A percentile compares a stretch with the other conserved stretches of the same genome.
Conservation (phyloP, 2,329 filamentous ascomycete species). For the Coniella lustricola region DNA sequence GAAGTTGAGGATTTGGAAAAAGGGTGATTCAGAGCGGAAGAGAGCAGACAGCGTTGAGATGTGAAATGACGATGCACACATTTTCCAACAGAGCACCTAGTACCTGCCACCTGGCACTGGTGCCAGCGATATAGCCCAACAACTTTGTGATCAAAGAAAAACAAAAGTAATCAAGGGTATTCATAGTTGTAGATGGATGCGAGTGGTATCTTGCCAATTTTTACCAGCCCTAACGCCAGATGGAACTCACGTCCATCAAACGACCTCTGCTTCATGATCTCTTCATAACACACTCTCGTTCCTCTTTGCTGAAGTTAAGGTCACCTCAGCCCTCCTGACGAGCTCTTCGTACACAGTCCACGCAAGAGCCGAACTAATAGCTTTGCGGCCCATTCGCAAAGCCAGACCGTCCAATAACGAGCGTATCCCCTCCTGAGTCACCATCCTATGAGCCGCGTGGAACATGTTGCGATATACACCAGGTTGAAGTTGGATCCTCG, state of each 20-base stretch:
- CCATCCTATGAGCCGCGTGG: slow-evolving; percentile 69
- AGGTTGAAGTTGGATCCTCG: slow-evolving; percentile 85
- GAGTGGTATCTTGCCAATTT: slow-evolving; percentile 13
- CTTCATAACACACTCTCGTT: slow-evolving; percentile 15
- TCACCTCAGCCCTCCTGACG: slow-evolving; percentile 58
- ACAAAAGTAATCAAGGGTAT: not conserved
- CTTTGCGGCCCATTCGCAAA: slow-evolving; percentile 84
- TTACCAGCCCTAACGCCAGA: slow-evolving; percentile 1
- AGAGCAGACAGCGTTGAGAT: too few relatives aligned
- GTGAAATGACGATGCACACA: too few relatives aligned
- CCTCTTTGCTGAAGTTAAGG: slow-evolving; percentile 22
- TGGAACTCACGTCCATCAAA: not conserved
- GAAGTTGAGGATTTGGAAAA: too few relatives aligned
- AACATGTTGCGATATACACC: slow-evolving; percentile 74
- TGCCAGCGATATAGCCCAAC: too few relatives aligned
- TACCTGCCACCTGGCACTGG: too few relatives aligned
- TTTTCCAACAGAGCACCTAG: too few relatives aligned
- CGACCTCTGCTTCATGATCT: not conserved
- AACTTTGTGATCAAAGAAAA: not conserved
- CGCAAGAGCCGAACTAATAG: slow-evolving; percentile 85
- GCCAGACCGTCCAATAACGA: slow-evolving; percentile 81
- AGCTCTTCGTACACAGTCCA: slow-evolving; percentile 98
- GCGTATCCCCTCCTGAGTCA: slow-evolving; percentile 70
- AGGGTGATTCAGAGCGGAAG: too few relatives aligned
- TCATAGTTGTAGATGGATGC: not conserved